A percentile compares a stretch with the other conserved stretches of the same genome.
Evolutionary conservation across 306 rosid genomes (phyloP).

Genomic region (Sphenostylis stenocarpa): DNA sequence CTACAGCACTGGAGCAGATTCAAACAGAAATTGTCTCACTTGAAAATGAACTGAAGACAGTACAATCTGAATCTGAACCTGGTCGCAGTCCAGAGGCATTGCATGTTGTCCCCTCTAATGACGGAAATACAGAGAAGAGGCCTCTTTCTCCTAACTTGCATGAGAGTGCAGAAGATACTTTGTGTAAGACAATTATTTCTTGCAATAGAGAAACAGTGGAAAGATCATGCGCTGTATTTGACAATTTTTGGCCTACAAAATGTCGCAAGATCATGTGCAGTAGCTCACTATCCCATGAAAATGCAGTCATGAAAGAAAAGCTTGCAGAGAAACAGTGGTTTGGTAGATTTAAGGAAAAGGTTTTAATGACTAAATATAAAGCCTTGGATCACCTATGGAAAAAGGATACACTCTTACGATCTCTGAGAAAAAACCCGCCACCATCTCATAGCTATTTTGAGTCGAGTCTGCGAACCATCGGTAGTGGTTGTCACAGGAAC

Average conservation of each 20-base stretch:
- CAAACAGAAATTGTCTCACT: slow-evolving; percentile 76
- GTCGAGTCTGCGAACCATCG: too few relatives aligned
- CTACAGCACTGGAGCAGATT: slow-evolving; percentile 72
- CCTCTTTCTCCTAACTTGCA: slow-evolving; percentile 38
- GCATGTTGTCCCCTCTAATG: too few relatives aligned
- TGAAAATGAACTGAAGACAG: slow-evolving; percentile 67
- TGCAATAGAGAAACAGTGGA: slow-evolving; percentile 58
- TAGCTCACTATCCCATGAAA: slow-evolving; percentile 22
- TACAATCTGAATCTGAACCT: slow-evolving; percentile 34
- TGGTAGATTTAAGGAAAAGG: slow-evolving; percentile 38
- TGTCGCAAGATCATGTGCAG: slow-evolving; percentile 23
- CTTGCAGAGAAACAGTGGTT: slow-evolving; percentile 51
- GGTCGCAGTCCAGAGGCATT: too few relatives aligned
- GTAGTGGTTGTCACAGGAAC: not conserved
- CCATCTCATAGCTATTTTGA: too few relatives aligned
- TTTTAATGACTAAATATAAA: too few relatives aligned
- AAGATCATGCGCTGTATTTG: slow-evolving; percentile 45
- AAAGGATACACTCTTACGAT: not conserved
- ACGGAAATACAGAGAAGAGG: slow-evolving; percentile 33
- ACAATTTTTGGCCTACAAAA: slow-evolving; percentile 44
- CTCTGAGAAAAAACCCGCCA: not conserved
- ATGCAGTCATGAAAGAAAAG: slow-evolving; percentile 42
- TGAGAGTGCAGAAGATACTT: not conserved
- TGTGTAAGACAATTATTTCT: slow-evolving; percentile 46
- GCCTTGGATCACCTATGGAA: not conserved